Evolutionary conservation across 78 protist species (phyloP).

Genomic region (Creolimax fragrantissima): DNA sequence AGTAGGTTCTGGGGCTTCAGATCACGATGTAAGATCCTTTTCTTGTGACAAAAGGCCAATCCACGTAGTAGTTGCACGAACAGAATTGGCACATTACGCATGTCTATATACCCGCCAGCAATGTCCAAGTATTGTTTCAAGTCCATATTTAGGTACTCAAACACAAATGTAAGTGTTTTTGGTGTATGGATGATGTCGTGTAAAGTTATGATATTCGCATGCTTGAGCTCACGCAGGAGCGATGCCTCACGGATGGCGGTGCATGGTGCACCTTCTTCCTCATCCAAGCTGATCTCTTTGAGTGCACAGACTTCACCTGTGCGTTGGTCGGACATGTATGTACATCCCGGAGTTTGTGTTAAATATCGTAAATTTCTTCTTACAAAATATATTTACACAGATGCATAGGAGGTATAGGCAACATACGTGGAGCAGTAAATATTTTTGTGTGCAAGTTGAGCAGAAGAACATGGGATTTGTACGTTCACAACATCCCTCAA

Average conservation of each 20-base stretch:
- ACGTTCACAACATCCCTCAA: no score
- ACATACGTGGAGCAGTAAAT: background rate
- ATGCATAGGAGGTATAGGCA: background rate
- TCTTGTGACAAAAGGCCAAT: conserved; percentile 71
- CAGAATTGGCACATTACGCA: conserved; percentile 12
- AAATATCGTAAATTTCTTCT: conserved; percentile 90
- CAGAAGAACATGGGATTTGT: no score
- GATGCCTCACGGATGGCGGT: conserved; percentile 95
- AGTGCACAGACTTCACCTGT: conserved; percentile 21
- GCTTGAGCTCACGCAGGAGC: conserved; percentile 89
- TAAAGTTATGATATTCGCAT: conserved; percentile 93
- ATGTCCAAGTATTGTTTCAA: conserved; percentile 82
- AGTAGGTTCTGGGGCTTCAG: conserved; percentile 94
- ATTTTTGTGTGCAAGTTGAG: no score
- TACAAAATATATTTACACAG: conserved; percentile 61
- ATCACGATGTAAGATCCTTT: conserved; percentile 92
- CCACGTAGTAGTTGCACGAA: conserved; percentile 67
- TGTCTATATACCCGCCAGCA: conserved; percentile 21
- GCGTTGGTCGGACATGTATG: no score
- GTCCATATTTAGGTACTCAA: conserved; percentile 94
- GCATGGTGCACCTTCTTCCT: conserved; percentile 96
- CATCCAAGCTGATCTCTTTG: conserved; percentile 46
- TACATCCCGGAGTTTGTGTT: no score
- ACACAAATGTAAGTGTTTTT: conserved; percentile 88
- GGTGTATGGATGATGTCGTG: conserved; percentile 90